phyloP scores from a whole-genome alignment of 441 rosid species.

The Populus hybrid region DNA sequence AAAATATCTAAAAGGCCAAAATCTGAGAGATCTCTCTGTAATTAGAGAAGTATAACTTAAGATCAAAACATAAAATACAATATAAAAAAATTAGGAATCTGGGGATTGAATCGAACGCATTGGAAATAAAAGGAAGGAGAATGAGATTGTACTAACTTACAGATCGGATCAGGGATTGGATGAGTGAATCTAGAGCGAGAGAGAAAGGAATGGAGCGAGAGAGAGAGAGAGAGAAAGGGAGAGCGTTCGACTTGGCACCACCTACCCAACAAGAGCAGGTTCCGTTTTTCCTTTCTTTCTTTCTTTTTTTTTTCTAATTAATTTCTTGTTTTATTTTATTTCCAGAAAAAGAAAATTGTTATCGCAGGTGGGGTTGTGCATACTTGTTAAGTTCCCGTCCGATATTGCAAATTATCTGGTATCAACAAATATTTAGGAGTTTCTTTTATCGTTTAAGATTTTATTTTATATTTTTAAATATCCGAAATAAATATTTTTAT shows the following conservation, averaged over 20 bases:
- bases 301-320: not conserved
- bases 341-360: not conserved
- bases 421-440: too few species aligned
- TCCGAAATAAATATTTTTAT: too few species aligned
- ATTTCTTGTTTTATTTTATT: not conserved
- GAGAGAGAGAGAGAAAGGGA: not conserved
- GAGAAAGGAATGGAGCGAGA: conserved; percentile 8
- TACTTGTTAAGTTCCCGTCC: too few species aligned
- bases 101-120: conserved; percentile 5
- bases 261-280: conserved; percentile 22
- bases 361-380: too few species aligned
- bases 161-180: conserved; percentile 23
- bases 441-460: too few species aligned
- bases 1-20: conserved; percentile 9
- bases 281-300: conserved; percentile 4
- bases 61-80: not conserved
- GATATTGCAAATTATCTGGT: too few species aligned
- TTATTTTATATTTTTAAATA: too few species aligned
- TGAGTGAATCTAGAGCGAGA: not conserved
- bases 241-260: conserved; percentile 37
- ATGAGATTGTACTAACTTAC: conserved; percentile 23
- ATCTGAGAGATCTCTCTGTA: conserved; percentile 27
- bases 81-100: not conserved
- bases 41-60: conserved; percentile 10
- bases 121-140: not conserved